Evolutionary conservation across 2,329 filamentous ascomycete genomes (phyloP).

Genomic region (Pseudocercospora pini-densiflorae): DNA sequence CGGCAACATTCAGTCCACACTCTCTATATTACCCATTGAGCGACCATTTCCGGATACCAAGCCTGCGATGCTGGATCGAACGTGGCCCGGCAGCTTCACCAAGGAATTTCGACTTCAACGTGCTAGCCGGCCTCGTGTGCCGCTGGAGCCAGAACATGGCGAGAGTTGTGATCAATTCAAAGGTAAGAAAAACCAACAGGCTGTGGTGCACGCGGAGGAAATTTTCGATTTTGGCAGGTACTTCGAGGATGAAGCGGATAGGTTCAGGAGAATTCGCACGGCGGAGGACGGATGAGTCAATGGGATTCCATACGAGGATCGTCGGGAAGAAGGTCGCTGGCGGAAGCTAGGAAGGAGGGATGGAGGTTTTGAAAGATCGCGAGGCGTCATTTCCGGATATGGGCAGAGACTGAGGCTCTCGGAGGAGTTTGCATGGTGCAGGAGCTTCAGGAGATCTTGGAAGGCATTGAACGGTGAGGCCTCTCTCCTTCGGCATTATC

Average conservation of each 20-base stretch:
- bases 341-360: background rate
- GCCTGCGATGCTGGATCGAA: background rate
- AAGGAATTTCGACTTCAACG: background rate
- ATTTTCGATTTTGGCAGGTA: constrained; percentile 1
- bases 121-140: background rate
- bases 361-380: background rate
- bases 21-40: constrained; percentile 2
- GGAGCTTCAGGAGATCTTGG: background rate
- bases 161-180: background rate
- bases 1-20: constrained; percentile 5
- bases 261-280: background rate
- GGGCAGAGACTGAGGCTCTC: background rate
- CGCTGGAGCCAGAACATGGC: background rate
- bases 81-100: constrained; percentile 7
- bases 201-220: background rate
- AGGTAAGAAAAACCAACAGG: background rate
- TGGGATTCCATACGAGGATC: background rate
- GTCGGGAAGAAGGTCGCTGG: background rate
- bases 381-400: background rate
- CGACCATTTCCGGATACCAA: background rate
- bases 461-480: background rate
- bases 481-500: no score
- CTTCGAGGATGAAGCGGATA: background rate
- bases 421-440: background rate
- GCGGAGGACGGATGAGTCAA: background rate